Evolutionary conservation across 768 basidiomycete genomes (phyloP).

Genomic region (Baorangia bicolor): DNA sequence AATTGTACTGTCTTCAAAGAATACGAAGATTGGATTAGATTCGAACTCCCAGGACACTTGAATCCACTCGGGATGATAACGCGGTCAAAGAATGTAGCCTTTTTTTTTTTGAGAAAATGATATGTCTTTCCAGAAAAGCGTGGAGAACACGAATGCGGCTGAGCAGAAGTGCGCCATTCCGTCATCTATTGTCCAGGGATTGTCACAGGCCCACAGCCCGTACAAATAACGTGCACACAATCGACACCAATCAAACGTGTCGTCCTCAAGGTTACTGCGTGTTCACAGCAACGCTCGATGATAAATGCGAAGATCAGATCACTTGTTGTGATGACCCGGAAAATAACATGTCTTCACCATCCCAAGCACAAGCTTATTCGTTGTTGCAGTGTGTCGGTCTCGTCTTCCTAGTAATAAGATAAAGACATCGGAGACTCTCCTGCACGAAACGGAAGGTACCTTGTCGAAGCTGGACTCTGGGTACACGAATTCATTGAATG

Average conservation of each 20-base stretch:
- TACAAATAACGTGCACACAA: too few relatives aligned
- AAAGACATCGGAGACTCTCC: neutral
- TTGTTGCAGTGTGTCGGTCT: neutral
- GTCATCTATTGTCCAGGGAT: too few relatives aligned
- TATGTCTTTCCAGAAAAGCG: conserved; percentile 22
- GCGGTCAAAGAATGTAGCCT: conserved; percentile 30
- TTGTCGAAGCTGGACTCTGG: neutral
- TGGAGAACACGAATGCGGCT: too few relatives aligned
- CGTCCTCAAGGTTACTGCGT: neutral
- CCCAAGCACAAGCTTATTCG: neutral
- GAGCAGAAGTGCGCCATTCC: too few relatives aligned
- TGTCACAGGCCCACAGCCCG: too few relatives aligned
- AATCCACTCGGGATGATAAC: conserved; percentile 29
- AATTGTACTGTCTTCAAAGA: neutral
- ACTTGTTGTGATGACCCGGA: too few relatives aligned
- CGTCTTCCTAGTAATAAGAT: neutral
- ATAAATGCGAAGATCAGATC: too few relatives aligned
- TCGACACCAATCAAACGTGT: too few relatives aligned
- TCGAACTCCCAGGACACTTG: conserved; percentile 25
- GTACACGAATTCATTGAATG: neutral
- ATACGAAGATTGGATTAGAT: neutral
- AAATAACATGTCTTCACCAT: too few relatives aligned
- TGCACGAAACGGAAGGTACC: neutral
- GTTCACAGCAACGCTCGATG: neutral
- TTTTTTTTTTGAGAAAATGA: conserved; percentile 12